Conservation (phyloP, 2,329 filamentous ascomycete species). For the Epichloe brachyelytri region DNA sequence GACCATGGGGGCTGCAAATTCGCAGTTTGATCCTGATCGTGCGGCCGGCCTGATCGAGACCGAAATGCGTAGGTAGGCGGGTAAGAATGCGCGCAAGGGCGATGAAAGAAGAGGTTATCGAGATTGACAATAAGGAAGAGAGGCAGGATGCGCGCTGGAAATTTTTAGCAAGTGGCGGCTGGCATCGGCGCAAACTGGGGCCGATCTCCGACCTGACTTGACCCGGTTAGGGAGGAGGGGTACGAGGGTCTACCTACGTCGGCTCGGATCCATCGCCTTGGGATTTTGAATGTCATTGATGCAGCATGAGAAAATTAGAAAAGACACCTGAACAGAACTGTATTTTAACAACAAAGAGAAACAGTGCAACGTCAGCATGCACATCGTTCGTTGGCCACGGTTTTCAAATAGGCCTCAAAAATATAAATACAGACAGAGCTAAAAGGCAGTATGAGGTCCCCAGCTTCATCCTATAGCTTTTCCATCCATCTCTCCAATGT, state of each 20-base stretch:
- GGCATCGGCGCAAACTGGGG: background rate
- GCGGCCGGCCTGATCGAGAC: background rate
- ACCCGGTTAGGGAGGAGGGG: background rate
- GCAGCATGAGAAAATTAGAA: background rate
- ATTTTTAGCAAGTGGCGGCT: background rate
- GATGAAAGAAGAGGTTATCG: background rate
- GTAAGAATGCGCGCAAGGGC: no score
- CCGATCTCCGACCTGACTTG: background rate
- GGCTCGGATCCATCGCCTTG: no score
- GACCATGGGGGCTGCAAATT: slow-evolving; percentile 14
- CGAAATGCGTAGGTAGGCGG: background rate
- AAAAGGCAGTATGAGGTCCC: background rate
- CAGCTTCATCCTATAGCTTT: background rate
- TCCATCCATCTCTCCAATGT: background rate
- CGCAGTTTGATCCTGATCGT: background rate
- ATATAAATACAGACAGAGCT: slow-evolving; percentile 3
- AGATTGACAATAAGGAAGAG: background rate
- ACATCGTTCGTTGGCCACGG: no score
- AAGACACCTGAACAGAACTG: background rate
- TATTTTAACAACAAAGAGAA: background rate
- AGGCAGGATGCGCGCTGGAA: background rate
- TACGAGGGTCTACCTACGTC: no score
- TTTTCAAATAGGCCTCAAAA: background rate
- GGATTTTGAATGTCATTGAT: no score
- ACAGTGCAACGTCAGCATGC: background rate